Base-by-base conservation (phyloP, 2,329 filamentous ascomycete genomes). In the Penicillium hordei region DNA sequence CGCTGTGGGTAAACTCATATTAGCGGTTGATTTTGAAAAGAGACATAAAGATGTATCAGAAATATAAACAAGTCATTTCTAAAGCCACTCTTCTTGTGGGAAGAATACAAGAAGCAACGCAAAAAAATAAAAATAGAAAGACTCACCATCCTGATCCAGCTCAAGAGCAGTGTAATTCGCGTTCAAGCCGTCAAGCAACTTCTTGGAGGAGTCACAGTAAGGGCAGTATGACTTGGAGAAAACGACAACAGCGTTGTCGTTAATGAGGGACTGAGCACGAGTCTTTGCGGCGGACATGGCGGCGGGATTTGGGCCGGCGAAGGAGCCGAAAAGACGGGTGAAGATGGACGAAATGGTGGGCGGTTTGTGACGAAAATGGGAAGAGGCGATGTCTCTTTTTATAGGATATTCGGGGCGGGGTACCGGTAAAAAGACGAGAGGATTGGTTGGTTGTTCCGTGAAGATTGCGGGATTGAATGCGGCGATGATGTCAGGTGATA, bases 191-290 rank as follows among this genome's bases (percentile, higher is more conserved):
- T 82, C 84, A 68, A 99, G 81, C 50, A 91, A 82, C 57, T 82
- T 71, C 86, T 97, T 97, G 67, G 89, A 86, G 59, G 87, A 82
- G 58, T 79, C 83, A 84, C 93, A 97, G 85, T 96, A 95, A 13
- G 93, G 92, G 85, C 94, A 99, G 81, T 91, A 96, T 17, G 89
- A 91, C 82, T 99, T 99, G 79, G 89, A 93, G 84, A 99, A 99
- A 75, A 99, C 90, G 70, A 94, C 90, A 76, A 96, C 92, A 69
- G 86, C 79, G 80, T 96, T 94, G 72, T 93, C 87, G 78, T 94
- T 86, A 76, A 97, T 96, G 79, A 97, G 87, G 71, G 82, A 77
- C 78, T 96, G 86, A 61, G 90, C 90, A 79, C 95, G 95, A 63
- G 84, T 82, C 79, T 90, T 91, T 72, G 91, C 90, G 74, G 89